phyloP scores from a whole-genome alignment of 2,329 filamentous ascomycete genomes.

The Fusarium caatingaense region DNA sequence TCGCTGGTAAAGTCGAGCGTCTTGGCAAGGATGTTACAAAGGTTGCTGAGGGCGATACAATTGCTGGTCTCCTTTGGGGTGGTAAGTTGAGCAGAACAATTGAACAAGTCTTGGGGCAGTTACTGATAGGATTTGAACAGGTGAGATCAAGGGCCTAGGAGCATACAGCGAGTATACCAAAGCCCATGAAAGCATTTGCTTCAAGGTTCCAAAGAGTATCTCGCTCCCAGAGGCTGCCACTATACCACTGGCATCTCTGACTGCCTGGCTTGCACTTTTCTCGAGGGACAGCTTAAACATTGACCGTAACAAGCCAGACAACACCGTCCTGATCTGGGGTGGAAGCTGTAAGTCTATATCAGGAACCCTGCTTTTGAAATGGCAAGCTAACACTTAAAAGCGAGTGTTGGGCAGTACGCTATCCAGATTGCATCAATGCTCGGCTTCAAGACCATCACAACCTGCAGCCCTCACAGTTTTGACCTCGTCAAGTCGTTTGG shows the following conservation, averaged over 20 bases:
- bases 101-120: neutral
- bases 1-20: slow-evolving; percentile 51
- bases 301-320: slow-evolving; percentile 23
- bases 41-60: slow-evolving; percentile 34
- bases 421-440: slow-evolving; percentile 51
- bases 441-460: slow-evolving; percentile 52
- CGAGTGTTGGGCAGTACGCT: slow-evolving; percentile 53
- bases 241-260: slow-evolving; percentile 54
- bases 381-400: slow-evolving; percentile 32
- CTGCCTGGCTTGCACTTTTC: slow-evolving; percentile 55
- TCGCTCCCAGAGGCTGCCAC: slow-evolving; percentile 51
- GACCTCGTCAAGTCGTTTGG: slow-evolving; percentile 50
- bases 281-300: slow-evolving; percentile 53
- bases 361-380: neutral
- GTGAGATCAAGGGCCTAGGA: slow-evolving; percentile 49
- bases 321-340: slow-evolving; percentile 56
- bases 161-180: slow-evolving; percentile 55
- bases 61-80: slow-evolving; percentile 48
- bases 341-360: slow-evolving; percentile 54
- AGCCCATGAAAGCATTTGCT: slow-evolving; percentile 56
- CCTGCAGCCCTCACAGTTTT: slow-evolving; percentile 50
- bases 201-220: slow-evolving; percentile 51
- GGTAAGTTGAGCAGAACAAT: slow-evolving; percentile 32
- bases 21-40: slow-evolving; percentile 44
- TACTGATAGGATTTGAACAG: slow-evolving; percentile 17